Evolutionary conservation across 257 asterid species (phyloP).

Genomic region (Striga asiatica): DNA sequence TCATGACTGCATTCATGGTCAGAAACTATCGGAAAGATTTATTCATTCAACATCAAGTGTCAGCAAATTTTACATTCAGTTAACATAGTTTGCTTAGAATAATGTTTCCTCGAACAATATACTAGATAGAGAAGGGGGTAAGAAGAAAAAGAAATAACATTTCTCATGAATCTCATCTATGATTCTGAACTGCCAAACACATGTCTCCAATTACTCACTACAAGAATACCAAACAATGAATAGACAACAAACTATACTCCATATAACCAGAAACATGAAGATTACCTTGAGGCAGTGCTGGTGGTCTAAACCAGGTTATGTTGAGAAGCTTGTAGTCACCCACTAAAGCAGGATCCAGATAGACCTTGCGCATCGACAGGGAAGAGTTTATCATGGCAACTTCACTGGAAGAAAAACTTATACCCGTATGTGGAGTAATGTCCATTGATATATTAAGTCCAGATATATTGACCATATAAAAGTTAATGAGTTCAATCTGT

Average conservation of each 20-base stretch:
- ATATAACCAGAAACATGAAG: constrained; percentile 10
- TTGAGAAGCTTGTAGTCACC: constrained; percentile 76
- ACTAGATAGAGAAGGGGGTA: background rate
- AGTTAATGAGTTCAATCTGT: constrained; percentile 88
- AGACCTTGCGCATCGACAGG: constrained; percentile 49
- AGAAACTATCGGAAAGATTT: too few relatives aligned
- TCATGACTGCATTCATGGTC: background rate
- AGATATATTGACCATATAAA: constrained; percentile 61
- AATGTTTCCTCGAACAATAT: background rate
- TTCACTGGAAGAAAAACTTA: constrained; percentile 59
- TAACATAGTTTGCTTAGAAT: background rate
- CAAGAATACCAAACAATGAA: background rate
- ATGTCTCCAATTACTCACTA: background rate
- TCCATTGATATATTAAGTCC: constrained; percentile 95
- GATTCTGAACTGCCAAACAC: background rate
- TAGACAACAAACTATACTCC: background rate
- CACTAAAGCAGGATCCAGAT: constrained; percentile 62
- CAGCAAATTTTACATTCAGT: background rate
- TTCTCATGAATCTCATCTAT: constrained; percentile 2
- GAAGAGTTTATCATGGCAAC: constrained; percentile 60
- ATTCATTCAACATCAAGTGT: too few relatives aligned
- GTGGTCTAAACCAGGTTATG: constrained; percentile 69
- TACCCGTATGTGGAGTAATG: constrained; percentile 61
- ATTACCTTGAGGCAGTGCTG: constrained; percentile 57
- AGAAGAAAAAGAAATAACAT: background rate